Evolutionary conservation across 768 basidiomycete genomes (phyloP).

Genomic region (Pisolithus marmoratus): DNA sequence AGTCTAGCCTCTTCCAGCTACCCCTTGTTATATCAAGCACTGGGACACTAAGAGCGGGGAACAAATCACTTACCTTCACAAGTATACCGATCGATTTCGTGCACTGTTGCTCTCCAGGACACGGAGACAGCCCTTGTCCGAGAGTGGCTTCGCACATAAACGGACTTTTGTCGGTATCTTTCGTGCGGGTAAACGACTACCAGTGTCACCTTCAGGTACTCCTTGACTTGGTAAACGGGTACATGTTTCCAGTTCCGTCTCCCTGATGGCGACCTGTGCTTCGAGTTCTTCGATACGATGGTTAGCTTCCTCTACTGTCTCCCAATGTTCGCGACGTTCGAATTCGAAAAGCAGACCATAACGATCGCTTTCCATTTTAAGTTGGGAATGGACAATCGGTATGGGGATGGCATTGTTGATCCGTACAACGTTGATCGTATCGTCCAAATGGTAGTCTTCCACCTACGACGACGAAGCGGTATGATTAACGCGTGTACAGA

Average conservation of each 20-base stretch:
- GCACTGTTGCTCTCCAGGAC: conserved; percentile 34
- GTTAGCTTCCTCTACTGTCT: conserved; percentile 36
- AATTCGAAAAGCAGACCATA: no score
- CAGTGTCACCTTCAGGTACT: background rate
- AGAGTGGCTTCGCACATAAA: conserved; percentile 15
- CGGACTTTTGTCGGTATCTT: conserved; percentile 3
- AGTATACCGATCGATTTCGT: conserved; percentile 36
- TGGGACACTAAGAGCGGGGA: background rate
- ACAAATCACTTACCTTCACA: conserved; percentile 28
- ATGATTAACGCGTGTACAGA: no score
- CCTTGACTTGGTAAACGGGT: conserved; percentile 10
- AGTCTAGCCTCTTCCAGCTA: conserved; percentile 21
- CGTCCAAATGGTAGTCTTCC: no score
- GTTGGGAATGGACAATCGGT: no score
- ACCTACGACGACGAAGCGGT: no score
- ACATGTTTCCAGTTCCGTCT: conserved; percentile 45
- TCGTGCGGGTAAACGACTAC: background rate
- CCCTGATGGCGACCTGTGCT: conserved; percentile 52
- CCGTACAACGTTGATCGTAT: no score
- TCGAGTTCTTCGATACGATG: conserved; percentile 39
- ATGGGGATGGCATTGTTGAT: no score
- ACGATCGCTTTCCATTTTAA: no score
- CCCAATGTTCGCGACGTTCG: conserved; percentile 39
- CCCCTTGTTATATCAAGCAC: background rate
- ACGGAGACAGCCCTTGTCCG: conserved; percentile 36